Conservation (phyloP, 176 grass and related monocot species). For the Carex scoparia region DNA sequence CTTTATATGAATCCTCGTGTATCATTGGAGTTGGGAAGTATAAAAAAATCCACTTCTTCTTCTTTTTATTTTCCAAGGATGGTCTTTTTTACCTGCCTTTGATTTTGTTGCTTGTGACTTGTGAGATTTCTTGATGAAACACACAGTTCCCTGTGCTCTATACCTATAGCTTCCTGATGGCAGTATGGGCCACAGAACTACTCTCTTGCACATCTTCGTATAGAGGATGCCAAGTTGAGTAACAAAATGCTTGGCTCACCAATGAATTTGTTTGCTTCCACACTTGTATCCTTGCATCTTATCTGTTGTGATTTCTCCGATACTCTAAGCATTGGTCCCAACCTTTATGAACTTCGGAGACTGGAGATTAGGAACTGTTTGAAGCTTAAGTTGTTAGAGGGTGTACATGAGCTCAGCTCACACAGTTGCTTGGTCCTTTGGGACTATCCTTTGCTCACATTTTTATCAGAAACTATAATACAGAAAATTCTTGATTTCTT, state of each 20-base stretch:
- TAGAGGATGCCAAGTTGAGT: slow-evolving; percentile 19
- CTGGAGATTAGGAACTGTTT: slow-evolving; percentile 35
- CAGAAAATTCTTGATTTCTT: no score
- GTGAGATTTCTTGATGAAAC: background rate
- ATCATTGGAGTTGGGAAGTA: background rate
- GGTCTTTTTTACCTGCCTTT: background rate
- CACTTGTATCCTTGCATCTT: background rate
- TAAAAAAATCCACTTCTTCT: background rate
- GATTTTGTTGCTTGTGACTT: background rate
- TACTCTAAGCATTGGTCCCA: background rate
- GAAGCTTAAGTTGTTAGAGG: background rate
- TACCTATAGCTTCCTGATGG: background rate
- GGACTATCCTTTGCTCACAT: no score
- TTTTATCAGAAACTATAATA: no score
- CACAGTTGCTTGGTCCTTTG: no score
- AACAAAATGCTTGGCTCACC: background rate
- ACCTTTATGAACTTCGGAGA: slow-evolving; percentile 8
- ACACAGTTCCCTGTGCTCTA: background rate
- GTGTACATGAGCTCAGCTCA: no score
- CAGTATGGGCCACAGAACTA: background rate
- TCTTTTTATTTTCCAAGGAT: background rate
- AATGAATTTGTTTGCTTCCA: background rate
- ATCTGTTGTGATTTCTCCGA: background rate
- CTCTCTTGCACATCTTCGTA: background rate
- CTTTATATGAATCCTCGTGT: background rate